phyloP scores from a whole-genome alignment of 306 rosid genomes.

The Cucumis hystrix region DNA sequence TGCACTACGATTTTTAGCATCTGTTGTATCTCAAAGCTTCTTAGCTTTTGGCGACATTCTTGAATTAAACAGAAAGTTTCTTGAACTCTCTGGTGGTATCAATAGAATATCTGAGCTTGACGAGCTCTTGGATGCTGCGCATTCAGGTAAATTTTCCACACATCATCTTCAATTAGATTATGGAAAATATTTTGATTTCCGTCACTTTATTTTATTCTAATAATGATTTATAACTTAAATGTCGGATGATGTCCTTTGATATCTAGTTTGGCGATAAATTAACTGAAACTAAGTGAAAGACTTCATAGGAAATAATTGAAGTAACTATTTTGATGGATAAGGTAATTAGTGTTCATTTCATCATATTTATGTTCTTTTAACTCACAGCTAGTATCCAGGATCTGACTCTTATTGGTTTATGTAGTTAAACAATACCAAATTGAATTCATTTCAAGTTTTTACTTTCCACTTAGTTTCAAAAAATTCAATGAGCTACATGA shows the following conservation, averaged over 20 bases:
- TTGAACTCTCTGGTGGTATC: constrained; percentile 87
- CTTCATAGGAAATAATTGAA: background rate
- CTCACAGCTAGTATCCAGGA: background rate
- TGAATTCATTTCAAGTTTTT: background rate
- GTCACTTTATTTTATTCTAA: background rate
- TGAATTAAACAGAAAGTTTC: constrained; percentile 75
- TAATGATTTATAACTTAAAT: background rate
- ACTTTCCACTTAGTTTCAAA: background rate
- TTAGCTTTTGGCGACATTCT: constrained; percentile 98
- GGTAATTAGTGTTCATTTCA: background rate
- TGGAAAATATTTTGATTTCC: background rate
- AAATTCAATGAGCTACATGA: background rate
- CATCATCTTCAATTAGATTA: background rate
- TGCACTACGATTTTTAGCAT: constrained; percentile 93
- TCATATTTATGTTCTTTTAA: background rate
- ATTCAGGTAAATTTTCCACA: constrained; percentile 45
- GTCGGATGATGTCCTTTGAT: background rate
- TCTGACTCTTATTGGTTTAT: background rate
- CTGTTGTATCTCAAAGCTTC: constrained; percentile 99
- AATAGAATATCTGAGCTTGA: constrained; percentile 90
- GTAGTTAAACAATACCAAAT: background rate
- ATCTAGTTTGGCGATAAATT: background rate
- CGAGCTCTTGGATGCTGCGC: constrained; percentile 75
- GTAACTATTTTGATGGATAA: background rate
- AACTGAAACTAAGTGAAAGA: background rate